These are phyloP conservation scores for Coemansia umbellata DNA, from an alignment of 192 early-diverging fungal genomes.

Conservation along the genomic window DNA sequence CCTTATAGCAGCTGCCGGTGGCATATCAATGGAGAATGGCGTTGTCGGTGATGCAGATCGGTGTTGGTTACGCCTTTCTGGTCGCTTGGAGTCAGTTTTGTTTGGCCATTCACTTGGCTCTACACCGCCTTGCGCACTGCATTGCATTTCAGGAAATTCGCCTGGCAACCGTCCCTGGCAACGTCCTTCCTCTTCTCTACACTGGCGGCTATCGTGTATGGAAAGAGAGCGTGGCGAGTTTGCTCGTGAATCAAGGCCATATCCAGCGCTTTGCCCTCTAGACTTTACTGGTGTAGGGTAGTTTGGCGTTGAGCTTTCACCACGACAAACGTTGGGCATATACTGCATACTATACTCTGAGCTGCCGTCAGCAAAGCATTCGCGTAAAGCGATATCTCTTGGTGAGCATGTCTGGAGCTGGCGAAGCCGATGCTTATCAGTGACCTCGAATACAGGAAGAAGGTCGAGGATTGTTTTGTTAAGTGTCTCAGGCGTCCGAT, in stretches of 20 bases:
- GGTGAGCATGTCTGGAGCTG: constrained; percentile 19
- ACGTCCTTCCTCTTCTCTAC: background rate
- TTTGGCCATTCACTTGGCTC: no score
- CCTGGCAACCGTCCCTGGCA: background rate
- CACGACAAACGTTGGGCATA: background rate
- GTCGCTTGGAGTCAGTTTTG: no score
- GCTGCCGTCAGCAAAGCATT: constrained; percentile 17
- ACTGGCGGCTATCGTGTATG: background rate
- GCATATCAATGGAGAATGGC: constrained; percentile 9
- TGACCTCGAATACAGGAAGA: constrained; percentile 48
- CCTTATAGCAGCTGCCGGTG: constrained; percentile 22
- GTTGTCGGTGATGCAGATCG: background rate
- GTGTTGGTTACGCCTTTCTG: no score
- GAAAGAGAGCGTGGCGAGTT: background rate
- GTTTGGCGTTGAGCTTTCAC: constrained; percentile 8
- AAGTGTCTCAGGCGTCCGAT: constrained; percentile 31
- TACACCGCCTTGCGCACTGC: no score
- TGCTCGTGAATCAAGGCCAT: constrained; percentile 23
- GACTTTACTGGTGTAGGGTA: background rate
- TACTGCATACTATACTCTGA: constrained; percentile 2
- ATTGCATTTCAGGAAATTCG: background rate
- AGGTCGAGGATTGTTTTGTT: constrained; percentile 49
- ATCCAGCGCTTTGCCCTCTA: constrained; percentile 1
- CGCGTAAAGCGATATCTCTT: background rate
- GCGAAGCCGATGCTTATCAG: constrained; percentile 35